Conservation (phyloP, 345 rosid genomes). For the Carallia pectinifolia region DNA sequence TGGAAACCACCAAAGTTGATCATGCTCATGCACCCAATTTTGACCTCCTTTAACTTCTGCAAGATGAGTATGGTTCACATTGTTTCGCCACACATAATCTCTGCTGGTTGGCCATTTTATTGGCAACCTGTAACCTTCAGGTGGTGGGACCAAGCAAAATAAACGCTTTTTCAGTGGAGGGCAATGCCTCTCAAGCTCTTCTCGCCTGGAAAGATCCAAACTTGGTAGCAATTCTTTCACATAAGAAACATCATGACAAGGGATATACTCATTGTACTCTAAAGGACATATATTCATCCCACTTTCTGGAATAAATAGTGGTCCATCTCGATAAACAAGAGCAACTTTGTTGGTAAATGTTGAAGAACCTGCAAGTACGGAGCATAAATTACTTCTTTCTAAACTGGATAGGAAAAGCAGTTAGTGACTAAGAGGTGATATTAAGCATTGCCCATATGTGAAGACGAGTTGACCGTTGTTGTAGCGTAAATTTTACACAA, state of each 20-base stretch:
- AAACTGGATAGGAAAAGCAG: neutral
- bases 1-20: conserved; percentile 89
- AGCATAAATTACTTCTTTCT: conserved; percentile 17
- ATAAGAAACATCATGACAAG: conserved; percentile 72
- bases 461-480: too few species aligned
- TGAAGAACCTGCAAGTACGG: conserved; percentile 38
- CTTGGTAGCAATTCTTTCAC: conserved; percentile 50
- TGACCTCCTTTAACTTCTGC: conserved; percentile 95
- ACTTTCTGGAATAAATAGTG: conserved; percentile 52
- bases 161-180: conserved; percentile 72
- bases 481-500: too few species aligned
- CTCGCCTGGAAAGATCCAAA: conserved; percentile 64
- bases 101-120: conserved; percentile 88
- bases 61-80: conserved; percentile 89
- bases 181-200: conserved; percentile 90
- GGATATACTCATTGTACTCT: conserved; percentile 70
- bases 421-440: neutral
- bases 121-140: conserved; percentile 76
- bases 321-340: conserved; percentile 50
- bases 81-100: conserved; percentile 88
- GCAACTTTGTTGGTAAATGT: conserved; percentile 55
- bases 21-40: conserved; percentile 85
- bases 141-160: conserved; percentile 92
- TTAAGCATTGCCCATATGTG: neutral
- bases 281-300: conserved; percentile 77